Percentiles rank a stretch among this genome's conserved stretches.
These are phyloP conservation scores for Phytophthora pluvialis DNA, from an alignment of 352 stramenopile species.

Conservation along the genomic window DNA sequence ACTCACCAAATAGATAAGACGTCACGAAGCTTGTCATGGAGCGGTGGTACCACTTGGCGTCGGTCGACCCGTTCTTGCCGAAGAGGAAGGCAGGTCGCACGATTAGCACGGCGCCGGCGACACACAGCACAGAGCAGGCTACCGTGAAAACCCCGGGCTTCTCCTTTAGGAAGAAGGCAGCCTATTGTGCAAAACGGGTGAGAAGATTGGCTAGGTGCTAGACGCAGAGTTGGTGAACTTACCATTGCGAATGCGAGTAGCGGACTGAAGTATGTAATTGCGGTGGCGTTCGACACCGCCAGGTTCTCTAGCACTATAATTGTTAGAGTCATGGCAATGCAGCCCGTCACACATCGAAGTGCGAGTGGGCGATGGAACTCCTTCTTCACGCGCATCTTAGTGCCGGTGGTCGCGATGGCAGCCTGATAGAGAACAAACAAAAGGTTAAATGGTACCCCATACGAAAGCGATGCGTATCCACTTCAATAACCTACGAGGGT, in stretches of 20 bases:
- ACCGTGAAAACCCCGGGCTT: conserved; percentile 45
- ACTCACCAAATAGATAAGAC: conserved; percentile 37
- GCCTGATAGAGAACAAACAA: conserved; percentile 28
- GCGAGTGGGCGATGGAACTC: conserved; percentile 44
- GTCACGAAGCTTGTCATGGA: conserved; percentile 38
- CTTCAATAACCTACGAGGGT: conserved; percentile 43
- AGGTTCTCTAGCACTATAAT: conserved; percentile 67
- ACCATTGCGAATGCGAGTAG: conserved; percentile 70
- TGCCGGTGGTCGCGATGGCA: conserved; percentile 38
- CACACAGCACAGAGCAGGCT: conserved; percentile 45
- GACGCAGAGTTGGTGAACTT: not conserved
- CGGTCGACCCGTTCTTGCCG: conserved; percentile 35
- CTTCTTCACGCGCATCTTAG: conserved; percentile 44
- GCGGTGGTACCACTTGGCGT: conserved; percentile 29
- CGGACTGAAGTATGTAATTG: conserved; percentile 71
- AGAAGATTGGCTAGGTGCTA: not conserved
- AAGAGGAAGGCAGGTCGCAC: conserved; percentile 58
- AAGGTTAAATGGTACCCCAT: not conserved
- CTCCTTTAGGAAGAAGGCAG: conserved; percentile 46
- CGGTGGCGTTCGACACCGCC: conserved; percentile 65
- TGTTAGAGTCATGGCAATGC: conserved; percentile 48
- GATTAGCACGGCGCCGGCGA: conserved; percentile 54
- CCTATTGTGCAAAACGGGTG: conserved; percentile 28
- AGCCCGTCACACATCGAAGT: conserved; percentile 52
- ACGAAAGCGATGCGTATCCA: not conserved